Evolutionary conservation across 2,329 filamentous ascomycete genomes (phyloP).

Genomic region (Alternaria atra): DNA sequence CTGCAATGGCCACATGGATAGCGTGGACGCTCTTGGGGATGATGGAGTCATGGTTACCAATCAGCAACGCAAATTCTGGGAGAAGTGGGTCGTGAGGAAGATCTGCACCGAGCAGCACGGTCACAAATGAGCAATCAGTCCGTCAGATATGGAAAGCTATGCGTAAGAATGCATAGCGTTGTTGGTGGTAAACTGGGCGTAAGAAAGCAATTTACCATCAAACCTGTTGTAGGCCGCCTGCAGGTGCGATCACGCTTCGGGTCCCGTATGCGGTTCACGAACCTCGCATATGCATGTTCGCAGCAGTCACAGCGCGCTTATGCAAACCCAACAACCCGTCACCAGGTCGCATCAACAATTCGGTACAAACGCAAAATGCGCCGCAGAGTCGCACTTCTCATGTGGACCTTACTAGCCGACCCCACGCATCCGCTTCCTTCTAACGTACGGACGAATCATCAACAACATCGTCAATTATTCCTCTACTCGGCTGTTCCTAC

Average conservation of each 20-base stretch:
- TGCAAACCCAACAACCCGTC: conserved; percentile 26
- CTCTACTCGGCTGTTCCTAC: not conserved
- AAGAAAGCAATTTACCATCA: conserved; percentile 9
- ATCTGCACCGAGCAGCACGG: conserved; percentile 55
- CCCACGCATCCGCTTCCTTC: not conserved
- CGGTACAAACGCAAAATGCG: conserved; percentile 3
- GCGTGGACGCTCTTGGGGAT: conserved; percentile 58
- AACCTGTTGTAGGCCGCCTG: conserved; percentile 7
- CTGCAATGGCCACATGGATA: conserved; percentile 54
- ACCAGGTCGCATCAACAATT: conserved; percentile 3
- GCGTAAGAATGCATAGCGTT: conserved; percentile 3
- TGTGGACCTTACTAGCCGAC: not conserved
- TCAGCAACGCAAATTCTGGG: conserved; percentile 63
- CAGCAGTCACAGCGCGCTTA: conserved; percentile 33
- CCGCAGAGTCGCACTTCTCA: not conserved
- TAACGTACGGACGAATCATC: not conserved
- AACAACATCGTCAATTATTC: not conserved
- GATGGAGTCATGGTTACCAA: conserved; percentile 59
- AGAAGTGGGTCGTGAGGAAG: conserved; percentile 62
- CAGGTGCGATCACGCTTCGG: conserved; percentile 22
- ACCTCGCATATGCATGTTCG: conserved; percentile 24
- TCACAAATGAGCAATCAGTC: conserved; percentile 41
- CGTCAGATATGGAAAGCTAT: not conserved
- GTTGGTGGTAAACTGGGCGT: conserved; percentile 4
- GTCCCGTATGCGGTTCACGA: conserved; percentile 21